Conservation (phyloP, 495 filamentous ascomycete species). For the Penicillium canariense region DNA sequence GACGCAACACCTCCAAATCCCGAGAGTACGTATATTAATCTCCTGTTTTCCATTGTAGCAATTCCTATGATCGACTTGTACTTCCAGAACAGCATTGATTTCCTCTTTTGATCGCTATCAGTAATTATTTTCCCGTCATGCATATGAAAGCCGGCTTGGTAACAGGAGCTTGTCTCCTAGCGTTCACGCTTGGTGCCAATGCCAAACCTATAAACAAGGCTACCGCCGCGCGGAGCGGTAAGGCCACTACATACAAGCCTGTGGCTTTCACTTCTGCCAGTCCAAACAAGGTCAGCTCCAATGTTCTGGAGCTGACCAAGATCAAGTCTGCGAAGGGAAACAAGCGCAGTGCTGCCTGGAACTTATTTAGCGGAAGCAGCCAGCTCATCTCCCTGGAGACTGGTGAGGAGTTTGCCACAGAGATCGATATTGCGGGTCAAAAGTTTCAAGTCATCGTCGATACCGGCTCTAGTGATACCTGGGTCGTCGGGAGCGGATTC, state of each 20-base stretch:
- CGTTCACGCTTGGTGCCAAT: neutral
- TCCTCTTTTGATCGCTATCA: no score
- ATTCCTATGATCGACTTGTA: no score
- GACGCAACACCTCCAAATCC: no score
- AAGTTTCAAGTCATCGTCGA: slow-evolving; percentile 53
- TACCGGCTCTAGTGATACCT: slow-evolving; percentile 61
- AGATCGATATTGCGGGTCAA: slow-evolving; percentile 8
- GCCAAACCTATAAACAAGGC: neutral
- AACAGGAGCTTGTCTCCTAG: neutral
- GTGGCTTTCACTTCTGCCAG: neutral
- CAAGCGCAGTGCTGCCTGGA: neutral
- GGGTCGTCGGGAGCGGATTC: slow-evolving; percentile 50
- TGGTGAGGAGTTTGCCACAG: slow-evolving; percentile 12
- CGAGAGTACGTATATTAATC: no score
- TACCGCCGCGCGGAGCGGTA: neutral
- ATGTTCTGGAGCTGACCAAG: neutral
- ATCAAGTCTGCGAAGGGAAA: neutral
- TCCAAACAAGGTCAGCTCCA: neutral
- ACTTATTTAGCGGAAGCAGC: neutral
- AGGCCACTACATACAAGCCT: neutral
- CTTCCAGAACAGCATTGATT: no score
- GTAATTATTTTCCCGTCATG: neutral
- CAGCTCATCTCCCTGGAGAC: neutral
- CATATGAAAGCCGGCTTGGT: neutral
- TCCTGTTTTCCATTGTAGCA: no score